Percentiles rank a stretch among this genome's conserved stretches.
Evolutionary conservation across 2,329 filamentous ascomycete genomes (phyloP).

Genomic region (Fragosphaeria purpurea): DNA sequence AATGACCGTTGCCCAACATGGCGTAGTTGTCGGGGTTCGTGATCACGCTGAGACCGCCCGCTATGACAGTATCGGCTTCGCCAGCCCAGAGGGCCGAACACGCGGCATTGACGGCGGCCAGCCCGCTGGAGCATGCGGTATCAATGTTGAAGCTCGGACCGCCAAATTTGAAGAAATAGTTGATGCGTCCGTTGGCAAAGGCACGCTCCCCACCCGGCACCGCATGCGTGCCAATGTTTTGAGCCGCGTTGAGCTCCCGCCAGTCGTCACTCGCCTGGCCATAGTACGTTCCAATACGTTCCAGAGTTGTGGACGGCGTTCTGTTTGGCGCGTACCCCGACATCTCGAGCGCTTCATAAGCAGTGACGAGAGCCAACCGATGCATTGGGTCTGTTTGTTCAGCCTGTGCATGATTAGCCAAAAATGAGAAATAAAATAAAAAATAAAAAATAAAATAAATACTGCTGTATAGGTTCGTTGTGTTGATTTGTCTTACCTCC

Average conservation of each 20-base stretch:
- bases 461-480: too few relatives aligned
- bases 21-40: constrained; percentile 75
- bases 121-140: constrained; percentile 68
- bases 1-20: constrained; percentile 65
- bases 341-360: constrained; percentile 75
- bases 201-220: constrained; percentile 34
- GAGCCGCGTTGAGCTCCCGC: constrained; percentile 62
- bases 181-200: constrained; percentile 48
- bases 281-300: constrained; percentile 62
- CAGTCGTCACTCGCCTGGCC: constrained; percentile 69
- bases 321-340: constrained; percentile 66
- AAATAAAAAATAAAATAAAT: too few relatives aligned
- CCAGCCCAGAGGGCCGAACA: constrained; percentile 65
- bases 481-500: constrained; percentile 29
- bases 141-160: constrained; percentile 65
- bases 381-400: constrained; percentile 75
- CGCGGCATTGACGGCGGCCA: constrained; percentile 60
- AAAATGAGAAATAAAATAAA: too few relatives aligned
- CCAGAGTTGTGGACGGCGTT: constrained; percentile 57
- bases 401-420: constrained; percentile 19
- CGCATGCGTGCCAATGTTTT: constrained; percentile 54
- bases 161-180: constrained; percentile 69
- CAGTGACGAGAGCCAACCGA: constrained; percentile 63
- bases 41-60: constrained; percentile 67
- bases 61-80: constrained; percentile 72